These are phyloP conservation scores for Stephanodiscus triporus DNA, from an alignment of 108 stramenopile species.

Conservation along the genomic window DNA sequence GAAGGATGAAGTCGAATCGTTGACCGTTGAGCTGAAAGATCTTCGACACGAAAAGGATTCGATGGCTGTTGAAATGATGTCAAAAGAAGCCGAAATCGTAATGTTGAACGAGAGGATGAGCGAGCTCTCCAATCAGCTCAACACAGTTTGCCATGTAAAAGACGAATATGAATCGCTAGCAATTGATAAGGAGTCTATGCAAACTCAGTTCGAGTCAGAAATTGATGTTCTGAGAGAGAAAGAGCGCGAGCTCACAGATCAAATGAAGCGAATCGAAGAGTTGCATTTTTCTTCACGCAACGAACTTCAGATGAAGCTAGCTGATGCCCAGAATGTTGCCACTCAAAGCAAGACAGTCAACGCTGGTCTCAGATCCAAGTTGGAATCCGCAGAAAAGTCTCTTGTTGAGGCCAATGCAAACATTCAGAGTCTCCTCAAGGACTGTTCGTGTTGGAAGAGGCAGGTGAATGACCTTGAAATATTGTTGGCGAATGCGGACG, in stretches of 20 bases:
- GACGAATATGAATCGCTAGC: no score
- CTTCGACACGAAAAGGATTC: not conserved
- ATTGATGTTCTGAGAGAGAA: not conserved
- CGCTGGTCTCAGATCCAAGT: not conserved
- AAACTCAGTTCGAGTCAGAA: no score
- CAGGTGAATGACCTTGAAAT: slow-evolving; percentile 2
- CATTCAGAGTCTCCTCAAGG: slow-evolving; percentile 4
- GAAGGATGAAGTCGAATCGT: not conserved
- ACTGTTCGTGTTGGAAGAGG: slow-evolving; percentile 18
- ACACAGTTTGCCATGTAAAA: no score
- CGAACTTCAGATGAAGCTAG: not conserved
- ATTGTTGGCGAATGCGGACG: not conserved
- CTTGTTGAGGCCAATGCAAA: not conserved
- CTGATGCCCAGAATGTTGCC: not conserved
- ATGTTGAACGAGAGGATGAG: no score
- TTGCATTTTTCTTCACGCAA: slow-evolving; percentile 9
- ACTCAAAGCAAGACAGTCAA: not conserved
- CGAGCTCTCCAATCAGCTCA: no score
- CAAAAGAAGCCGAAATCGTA: no score
- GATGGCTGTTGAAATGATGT: not conserved
- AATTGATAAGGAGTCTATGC: no score
- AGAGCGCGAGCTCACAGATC: not conserved
- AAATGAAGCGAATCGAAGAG: not conserved
- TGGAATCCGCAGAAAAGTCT: not conserved
- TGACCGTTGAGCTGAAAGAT: no score